Evolutionary conservation across 2,329 filamentous ascomycete genomes (phyloP).

Genomic region (Clarireedia sp.): DNA sequence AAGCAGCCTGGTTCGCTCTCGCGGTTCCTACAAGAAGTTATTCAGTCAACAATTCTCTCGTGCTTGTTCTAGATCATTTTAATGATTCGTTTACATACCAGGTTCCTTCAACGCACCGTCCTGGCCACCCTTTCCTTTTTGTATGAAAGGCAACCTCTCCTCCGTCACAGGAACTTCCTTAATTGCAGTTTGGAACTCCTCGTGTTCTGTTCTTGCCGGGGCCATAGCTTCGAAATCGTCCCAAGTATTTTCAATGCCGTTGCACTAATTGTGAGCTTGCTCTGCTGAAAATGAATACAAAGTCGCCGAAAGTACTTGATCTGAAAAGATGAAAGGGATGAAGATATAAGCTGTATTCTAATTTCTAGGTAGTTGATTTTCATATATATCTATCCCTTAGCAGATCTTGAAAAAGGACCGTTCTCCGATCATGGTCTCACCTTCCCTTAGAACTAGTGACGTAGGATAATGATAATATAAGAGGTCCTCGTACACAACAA

Average conservation of each 20-base stretch:
- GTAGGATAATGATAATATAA: background rate
- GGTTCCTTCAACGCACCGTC: constrained; percentile 9
- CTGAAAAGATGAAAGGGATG: background rate
- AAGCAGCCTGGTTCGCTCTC: constrained; percentile 35
- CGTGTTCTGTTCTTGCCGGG: background rate
- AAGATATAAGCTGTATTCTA: background rate
- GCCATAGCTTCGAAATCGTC: background rate
- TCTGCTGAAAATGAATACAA: background rate
- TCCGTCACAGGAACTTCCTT: background rate
- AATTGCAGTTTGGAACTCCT: background rate
- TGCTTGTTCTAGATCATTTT: background rate
- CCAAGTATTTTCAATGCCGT: too few relatives aligned
- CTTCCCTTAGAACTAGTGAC: background rate
- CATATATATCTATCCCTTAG: background rate
- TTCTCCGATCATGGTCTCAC: background rate
- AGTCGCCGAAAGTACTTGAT: background rate
- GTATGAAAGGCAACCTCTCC: background rate
- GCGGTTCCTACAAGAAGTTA: constrained; percentile 28
- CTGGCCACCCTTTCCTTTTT: background rate
- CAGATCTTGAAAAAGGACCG: background rate
- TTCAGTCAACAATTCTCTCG: background rate
- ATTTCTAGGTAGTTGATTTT: background rate
- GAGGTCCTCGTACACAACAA: background rate
- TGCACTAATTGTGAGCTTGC: background rate
- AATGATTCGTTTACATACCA: constrained; percentile 5